These are phyloP conservation scores for Boletus sp. DNA, from an alignment of 1,284 basidiomycete genomes.

Conservation along the genomic window DNA sequence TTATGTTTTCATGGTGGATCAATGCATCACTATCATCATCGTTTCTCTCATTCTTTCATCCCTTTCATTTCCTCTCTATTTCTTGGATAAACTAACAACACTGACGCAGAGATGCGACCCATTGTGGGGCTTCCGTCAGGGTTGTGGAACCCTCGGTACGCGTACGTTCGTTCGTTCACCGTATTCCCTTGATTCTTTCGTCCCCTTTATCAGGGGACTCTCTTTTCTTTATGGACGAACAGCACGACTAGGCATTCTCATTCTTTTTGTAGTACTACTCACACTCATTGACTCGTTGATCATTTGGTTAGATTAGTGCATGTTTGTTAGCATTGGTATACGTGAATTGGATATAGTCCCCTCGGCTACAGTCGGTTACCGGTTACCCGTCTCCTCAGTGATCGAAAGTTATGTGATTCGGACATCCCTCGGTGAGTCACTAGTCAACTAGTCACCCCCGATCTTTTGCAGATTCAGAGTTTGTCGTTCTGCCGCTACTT, in stretches of 20 bases:
- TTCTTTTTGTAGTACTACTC: not conserved
- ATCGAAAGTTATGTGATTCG: too few species aligned
- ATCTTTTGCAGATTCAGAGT: too few species aligned
- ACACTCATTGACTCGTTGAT: not conserved
- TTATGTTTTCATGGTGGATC: not conserved
- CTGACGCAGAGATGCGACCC: not conserved
- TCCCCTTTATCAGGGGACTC: not conserved
- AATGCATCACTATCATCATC: not conserved
- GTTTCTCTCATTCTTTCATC: not conserved
- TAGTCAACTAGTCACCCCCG: too few species aligned
- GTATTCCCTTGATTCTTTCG: conserved; percentile 3
- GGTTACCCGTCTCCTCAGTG: too few species aligned
- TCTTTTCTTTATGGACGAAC: not conserved
- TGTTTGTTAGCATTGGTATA: not conserved
- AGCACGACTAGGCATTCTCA: not conserved
- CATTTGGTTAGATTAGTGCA: too few species aligned
- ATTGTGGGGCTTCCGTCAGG: not conserved
- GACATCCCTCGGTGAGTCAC: too few species aligned
- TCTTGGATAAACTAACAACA: not conserved
- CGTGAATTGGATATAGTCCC: too few species aligned
- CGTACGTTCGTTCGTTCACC: conserved; percentile 17
- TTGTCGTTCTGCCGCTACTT: too few species aligned
- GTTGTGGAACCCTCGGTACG: conserved; percentile 1
- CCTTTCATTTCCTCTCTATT: not conserved
- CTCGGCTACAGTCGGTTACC: too few species aligned